A percentile compares a stretch with the other conserved stretches of the same genome.
These are phyloP conservation scores for Russula earlei DNA, from an alignment of 768 basidiomycete species.

Conservation along the genomic window DNA sequence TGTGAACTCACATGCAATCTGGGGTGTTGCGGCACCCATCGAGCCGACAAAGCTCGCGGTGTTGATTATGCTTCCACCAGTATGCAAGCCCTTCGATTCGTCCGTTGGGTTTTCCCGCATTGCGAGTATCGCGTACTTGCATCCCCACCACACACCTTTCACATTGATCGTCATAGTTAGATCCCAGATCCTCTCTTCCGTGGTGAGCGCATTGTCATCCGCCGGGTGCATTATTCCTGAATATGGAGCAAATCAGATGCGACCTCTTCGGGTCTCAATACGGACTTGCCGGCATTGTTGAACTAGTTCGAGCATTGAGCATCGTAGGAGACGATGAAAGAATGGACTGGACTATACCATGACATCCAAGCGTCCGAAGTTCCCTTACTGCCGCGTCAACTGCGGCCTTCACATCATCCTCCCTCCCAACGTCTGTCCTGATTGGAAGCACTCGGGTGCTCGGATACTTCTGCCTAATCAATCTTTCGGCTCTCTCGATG, in stretches of 20 bases:
- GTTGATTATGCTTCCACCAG: constrained; percentile 92
- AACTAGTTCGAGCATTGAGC: constrained; percentile 43
- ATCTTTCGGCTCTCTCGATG: constrained; percentile 54
- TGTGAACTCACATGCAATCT: constrained; percentile 79
- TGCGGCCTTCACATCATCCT: constrained; percentile 72
- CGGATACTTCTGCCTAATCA: constrained; percentile 59
- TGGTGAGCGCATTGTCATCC: constrained; percentile 93
- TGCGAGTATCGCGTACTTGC: constrained; percentile 93
- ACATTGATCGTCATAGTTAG: constrained; percentile 89
- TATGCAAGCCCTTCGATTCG: constrained; percentile 64
- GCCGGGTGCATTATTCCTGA: constrained; percentile 95
- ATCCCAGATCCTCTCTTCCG: constrained; percentile 95
- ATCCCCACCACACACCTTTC: constrained; percentile 99
- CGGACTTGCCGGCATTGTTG: constrained; percentile 71
- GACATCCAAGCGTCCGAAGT: constrained; percentile 91
- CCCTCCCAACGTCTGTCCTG: constrained; percentile 84
- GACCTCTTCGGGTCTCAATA: background rate
- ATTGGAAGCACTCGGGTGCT: constrained; percentile 58
- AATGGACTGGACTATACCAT: constrained; percentile 51
- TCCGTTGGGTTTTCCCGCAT: constrained; percentile 92
- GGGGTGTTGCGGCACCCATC: constrained; percentile 94
- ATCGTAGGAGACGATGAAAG: background rate
- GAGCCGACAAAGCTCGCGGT: constrained; percentile 95
- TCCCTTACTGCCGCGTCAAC: constrained; percentile 72
- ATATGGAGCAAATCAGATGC: background rate